Evolutionary conservation across 495 filamentous ascomycete species (phyloP).

Genomic region (Neurospora intermedia): DNA sequence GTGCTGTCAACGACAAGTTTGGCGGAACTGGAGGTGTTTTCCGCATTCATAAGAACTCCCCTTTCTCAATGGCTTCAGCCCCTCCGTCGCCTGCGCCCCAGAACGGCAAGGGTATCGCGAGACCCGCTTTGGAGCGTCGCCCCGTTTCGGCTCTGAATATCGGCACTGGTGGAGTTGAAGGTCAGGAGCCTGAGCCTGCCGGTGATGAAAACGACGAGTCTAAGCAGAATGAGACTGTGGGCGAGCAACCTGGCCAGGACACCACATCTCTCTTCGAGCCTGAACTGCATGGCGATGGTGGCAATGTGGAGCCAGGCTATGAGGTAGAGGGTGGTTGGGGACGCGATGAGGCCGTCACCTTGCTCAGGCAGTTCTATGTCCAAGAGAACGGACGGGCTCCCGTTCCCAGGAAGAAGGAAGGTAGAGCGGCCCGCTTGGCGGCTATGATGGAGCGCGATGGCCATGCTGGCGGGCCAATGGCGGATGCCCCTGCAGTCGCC

Average conservation of each 20-base stretch:
- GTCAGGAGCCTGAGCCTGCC: background rate
- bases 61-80: conserved; percentile 14
- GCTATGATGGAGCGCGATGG: conserved; percentile 33
- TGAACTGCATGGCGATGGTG: conserved; percentile 26
- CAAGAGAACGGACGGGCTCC: conserved; percentile 80
- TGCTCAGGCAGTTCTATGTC: conserved; percentile 87
- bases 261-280: background rate
- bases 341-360: conserved; percentile 77
- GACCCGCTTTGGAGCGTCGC: conserved; percentile 15
- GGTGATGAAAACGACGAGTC: conserved; percentile 3
- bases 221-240: background rate
- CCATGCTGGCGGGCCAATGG: conserved; percentile 18
- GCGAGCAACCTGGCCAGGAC: background rate
- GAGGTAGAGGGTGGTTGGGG: conserved; percentile 74
- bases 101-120: conserved; percentile 20
- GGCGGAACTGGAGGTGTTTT: conserved; percentile 91
- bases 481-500: background rate
- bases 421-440: conserved; percentile 36
- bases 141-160: conserved; percentile 10
- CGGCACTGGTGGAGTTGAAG: background rate
- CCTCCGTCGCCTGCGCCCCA: conserved; percentile 18
- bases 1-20: conserved; percentile 92
- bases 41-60: conserved; percentile 66
- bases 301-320: conserved; percentile 57
- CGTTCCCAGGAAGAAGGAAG: conserved; percentile 43